These are phyloP conservation scores for Rosa chinensis DNA, from an alignment of 306 rosid genomes.

Conservation along the genomic window DNA sequence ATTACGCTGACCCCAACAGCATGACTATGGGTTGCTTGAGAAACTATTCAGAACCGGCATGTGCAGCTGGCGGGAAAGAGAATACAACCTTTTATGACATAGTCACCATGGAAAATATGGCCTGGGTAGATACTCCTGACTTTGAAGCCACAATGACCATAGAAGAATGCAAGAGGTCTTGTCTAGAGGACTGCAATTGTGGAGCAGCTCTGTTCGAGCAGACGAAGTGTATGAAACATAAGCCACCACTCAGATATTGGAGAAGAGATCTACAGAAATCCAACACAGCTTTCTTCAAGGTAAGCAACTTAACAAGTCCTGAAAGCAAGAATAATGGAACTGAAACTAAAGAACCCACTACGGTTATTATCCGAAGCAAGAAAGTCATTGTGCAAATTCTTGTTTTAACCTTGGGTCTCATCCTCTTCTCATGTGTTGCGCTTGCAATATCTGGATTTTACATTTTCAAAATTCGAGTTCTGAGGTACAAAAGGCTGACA, in stretches of 20 bases:
- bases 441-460: constrained; percentile 2
- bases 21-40: constrained; percentile 18
- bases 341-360: background rate
- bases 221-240: background rate
- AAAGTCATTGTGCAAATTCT: background rate
- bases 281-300: constrained; percentile 13
- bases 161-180: constrained; percentile 14
- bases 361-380: too few relatives aligned
- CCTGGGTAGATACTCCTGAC: background rate
- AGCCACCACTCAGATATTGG: background rate
- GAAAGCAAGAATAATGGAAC: background rate
- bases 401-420: background rate
- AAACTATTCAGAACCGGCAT: constrained; percentile 5
- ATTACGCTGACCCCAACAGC: background rate
- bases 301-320: background rate
- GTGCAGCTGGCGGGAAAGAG: background rate
- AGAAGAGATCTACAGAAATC: background rate
- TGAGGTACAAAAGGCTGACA: background rate
- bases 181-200: constrained; percentile 27
- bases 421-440: background rate
- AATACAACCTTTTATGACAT: background rate
- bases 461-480: background rate
- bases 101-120: background rate
- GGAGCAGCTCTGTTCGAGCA: background rate
- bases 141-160: background rate